Evolutionary conservation across 2,329 filamentous ascomycete species (phyloP).

Genomic region (Monilinia vaccinii-corymbosi): DNA sequence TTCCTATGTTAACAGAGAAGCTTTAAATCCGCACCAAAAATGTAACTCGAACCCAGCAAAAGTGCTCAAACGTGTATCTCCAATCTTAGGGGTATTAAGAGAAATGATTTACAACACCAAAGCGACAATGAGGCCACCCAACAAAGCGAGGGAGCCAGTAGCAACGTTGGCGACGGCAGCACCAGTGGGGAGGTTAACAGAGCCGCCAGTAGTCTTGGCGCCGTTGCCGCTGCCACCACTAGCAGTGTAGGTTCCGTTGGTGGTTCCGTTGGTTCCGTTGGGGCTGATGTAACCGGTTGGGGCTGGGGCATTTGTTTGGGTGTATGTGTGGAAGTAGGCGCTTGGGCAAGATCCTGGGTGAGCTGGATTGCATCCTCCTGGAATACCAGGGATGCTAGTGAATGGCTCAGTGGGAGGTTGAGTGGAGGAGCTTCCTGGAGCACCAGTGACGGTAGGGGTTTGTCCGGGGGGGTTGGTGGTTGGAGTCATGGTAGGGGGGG

Average conservation of each 20-base stretch:
- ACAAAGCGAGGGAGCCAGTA: neutral
- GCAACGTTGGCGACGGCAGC: neutral
- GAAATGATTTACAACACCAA: conserved; percentile 4
- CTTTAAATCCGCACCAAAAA: neutral
- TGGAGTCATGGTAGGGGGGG: no score
- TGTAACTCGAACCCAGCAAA: neutral
- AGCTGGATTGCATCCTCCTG: conserved; percentile 3
- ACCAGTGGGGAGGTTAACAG: neutral
- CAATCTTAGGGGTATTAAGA: neutral
- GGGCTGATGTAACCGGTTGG: neutral
- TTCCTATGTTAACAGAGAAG: neutral
- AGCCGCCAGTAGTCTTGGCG: neutral
- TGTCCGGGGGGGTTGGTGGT: no score
- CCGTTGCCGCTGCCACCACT: neutral
- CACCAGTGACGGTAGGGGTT: no score
- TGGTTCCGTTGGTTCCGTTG: neutral
- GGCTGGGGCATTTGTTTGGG: neutral
- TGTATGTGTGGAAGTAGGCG: conserved; percentile 2
- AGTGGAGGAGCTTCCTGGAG: no score
- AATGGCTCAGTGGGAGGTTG: no score
- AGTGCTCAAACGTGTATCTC: neutral
- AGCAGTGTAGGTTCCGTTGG: conserved; percentile 1
- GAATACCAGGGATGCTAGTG: neutral
- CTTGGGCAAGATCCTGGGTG: neutral
- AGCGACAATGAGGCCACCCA: neutral